These are phyloP conservation scores for Cytospora piceae DNA, from an alignment of 2,329 filamentous ascomycete species.

Conservation along the genomic window DNA sequence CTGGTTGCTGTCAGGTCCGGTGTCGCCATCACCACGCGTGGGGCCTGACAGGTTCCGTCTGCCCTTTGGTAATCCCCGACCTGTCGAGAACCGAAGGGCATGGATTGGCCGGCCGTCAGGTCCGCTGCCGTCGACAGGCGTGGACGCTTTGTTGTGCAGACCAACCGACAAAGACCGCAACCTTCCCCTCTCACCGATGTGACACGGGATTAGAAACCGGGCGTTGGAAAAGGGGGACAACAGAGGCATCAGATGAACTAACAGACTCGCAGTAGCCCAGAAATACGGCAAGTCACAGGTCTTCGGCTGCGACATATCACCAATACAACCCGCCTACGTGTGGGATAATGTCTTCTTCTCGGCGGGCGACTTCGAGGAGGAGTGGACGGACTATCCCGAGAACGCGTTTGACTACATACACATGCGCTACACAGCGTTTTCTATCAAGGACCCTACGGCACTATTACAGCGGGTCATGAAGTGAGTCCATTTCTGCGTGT, in stretches of 20 bases:
- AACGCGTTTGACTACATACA: slow-evolving; percentile 55
- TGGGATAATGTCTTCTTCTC: slow-evolving; percentile 56
- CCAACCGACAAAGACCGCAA: neutral
- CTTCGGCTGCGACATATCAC: slow-evolving; percentile 55
- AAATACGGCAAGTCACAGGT: slow-evolving; percentile 49
- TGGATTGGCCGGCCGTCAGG: neutral
- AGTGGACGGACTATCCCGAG: slow-evolving; percentile 50
- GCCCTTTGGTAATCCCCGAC: neutral
- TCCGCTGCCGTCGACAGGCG: neutral
- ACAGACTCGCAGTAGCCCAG: slow-evolving; percentile 48
- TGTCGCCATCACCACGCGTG: neutral
- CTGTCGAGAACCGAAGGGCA: neutral
- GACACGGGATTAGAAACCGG: neutral
- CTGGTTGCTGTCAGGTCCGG: neutral
- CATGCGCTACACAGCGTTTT: slow-evolving; percentile 51
- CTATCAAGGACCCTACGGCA: slow-evolving; percentile 46
- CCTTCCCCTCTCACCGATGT: neutral
- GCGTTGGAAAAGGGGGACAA: neutral
- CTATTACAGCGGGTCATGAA: slow-evolving; percentile 49
- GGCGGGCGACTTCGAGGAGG: slow-evolving; percentile 57
- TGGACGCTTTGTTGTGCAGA: neutral
- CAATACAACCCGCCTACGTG: slow-evolving; percentile 56
- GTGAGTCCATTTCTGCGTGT: slow-evolving; percentile 35
- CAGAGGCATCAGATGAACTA: slow-evolving; percentile 4
- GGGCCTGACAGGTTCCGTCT: neutral